Evolutionary conservation across 2,329 filamentous ascomycete species (phyloP), one percentile per base, ranked within the genome.

Genomic region (Fusarium buxicola): DNA sequence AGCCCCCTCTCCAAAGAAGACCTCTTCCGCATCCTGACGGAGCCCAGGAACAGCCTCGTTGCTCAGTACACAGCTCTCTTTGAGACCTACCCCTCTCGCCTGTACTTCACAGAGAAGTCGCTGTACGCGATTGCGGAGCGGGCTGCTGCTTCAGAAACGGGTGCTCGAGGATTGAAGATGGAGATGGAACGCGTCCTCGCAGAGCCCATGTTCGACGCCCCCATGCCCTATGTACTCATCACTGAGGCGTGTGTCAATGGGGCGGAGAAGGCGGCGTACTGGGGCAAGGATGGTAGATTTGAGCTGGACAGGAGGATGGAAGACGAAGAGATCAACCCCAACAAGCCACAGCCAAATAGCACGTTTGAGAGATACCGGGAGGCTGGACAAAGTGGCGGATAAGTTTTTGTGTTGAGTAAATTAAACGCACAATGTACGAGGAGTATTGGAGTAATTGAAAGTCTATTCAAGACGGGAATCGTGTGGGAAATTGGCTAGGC

Each of bases 1-100:
- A 89, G 92, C 12, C 89, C 92, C 0, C 83, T 99, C 1, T 86
- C 85, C 2, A 79, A 83, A 12, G 73, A 82, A 21, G 86, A 89
- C 57, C 86, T 99, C 11, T 87, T 94, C 48, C 89, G 94, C 48
- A 95, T 99, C 60, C 83, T 99, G 34, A 97, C 92, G 0, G 94
- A 98, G 74, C 95, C 95, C 1, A 88, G 91, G 55, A 97, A 97
- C 78, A 92, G 89, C 49, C 84, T 99, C 1, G 83, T 97, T 4
- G 87, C 89, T 41, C 95, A 99, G 77, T 98, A 97, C 76, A 91
- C 89, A 15, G 89, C 93, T 3, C 86, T 97, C 2, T 97, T 98
- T 73, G 86, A 90, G 54, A 89, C 86, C 1, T 89, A 88, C 60
- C 90, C 95, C 0, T 92, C 90, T 51, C 89, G 92, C 43, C 81